phyloP scores from a whole-genome alignment of 257 asterid genomes.

The Jacaranda mimosifolia region DNA sequence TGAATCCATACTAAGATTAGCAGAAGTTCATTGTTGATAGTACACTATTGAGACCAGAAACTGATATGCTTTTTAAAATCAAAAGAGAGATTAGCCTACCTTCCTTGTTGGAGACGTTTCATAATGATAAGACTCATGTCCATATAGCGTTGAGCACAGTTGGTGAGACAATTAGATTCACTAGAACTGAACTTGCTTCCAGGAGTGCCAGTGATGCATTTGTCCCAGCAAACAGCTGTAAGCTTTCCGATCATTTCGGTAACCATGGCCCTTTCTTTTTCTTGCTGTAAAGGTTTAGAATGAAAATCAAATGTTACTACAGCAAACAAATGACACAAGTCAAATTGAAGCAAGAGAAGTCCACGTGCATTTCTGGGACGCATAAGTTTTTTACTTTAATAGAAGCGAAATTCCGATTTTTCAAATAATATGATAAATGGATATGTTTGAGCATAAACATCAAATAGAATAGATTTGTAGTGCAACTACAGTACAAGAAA shows the following conservation, averaged over 20 bases:
- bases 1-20: too few species aligned
- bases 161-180: conserved; percentile 74
- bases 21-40: too few species aligned
- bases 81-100: background rate
- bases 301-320: background rate
- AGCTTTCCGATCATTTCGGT: conserved; percentile 81
- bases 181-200: conserved; percentile 95
- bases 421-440: background rate
- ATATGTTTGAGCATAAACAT: background rate
- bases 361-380: too few species aligned
- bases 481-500: too few species aligned
- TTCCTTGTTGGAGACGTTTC: conserved; percentile 79
- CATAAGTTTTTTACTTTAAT: background rate
- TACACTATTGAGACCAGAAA: too few species aligned
- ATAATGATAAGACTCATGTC: conserved; percentile 80
- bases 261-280: conserved; percentile 82
- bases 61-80: background rate
- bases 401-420: background rate
- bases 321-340: background rate
- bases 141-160: conserved; percentile 92
- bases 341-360: too few species aligned
- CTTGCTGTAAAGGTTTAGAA: conserved; percentile 63
- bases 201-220: conserved; percentile 86
- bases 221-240: conserved; percentile 91
- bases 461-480: background rate